A percentile compares a stretch with the other conserved stretches of the same genome.
These are phyloP conservation scores for Hyaloperonospora brassicae DNA, from an alignment of 352 stramenopile species.

Conservation along the genomic window DNA sequence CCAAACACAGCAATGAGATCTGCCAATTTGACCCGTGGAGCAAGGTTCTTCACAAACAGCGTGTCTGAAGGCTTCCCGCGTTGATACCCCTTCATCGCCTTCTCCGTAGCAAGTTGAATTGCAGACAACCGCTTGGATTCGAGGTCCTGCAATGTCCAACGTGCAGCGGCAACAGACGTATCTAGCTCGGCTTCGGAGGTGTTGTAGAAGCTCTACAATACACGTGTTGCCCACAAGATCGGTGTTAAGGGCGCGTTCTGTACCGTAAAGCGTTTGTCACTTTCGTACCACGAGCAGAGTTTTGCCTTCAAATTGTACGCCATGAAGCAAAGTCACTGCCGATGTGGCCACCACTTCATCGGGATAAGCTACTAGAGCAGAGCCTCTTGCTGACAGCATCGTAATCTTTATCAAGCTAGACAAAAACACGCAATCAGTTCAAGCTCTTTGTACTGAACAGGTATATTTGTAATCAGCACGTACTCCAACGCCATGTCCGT, in stretches of 20 bases:
- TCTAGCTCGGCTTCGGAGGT: conserved; percentile 1
- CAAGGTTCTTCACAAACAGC: conserved; percentile 81
- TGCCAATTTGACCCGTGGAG: conserved; percentile 34
- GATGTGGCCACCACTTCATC: conserved; percentile 25
- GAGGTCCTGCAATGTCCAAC: conserved; percentile 24
- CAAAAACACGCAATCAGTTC: conserved; percentile 1
- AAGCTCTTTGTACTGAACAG: neutral
- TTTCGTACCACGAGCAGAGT: conserved; percentile 44
- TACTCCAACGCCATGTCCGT: conserved; percentile 30
- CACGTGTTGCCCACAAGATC: conserved; percentile 1
- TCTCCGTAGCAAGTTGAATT: conserved; percentile 28
- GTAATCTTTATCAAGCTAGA: conserved; percentile 20
- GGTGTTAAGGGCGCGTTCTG: neutral
- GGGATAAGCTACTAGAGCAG: conserved; percentile 23
- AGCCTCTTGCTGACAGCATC: conserved; percentile 4
- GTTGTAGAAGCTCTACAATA: conserved; percentile 23
- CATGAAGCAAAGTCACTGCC: conserved; percentile 40
- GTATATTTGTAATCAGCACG: conserved; percentile 2
- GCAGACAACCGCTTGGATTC: conserved; percentile 20
- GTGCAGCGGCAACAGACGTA: neutral
- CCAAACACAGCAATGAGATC: conserved; percentile 51
- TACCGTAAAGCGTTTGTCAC: neutral
- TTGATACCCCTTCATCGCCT: conserved; percentile 66
- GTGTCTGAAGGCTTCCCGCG: conserved; percentile 41
- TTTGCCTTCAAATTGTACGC: conserved; percentile 39